These are phyloP conservation scores for Suhomyces yuchorum DNA, from an alignment of 1,139 yeast genomes.

Conservation along the genomic window DNA sequence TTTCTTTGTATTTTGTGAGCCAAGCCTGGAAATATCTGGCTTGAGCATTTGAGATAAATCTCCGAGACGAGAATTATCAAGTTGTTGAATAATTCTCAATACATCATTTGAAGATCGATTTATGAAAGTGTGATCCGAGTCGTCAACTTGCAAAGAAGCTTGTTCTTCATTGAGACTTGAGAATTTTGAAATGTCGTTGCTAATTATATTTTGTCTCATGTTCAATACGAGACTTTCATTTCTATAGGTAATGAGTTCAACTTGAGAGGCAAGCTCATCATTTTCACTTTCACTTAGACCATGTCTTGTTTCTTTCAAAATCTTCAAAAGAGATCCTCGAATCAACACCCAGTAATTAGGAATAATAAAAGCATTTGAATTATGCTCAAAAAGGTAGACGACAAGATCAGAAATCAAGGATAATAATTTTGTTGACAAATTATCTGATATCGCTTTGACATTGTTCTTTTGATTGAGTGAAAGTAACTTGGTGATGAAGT, in stretches of 20 bases:
- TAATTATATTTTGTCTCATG: slow-evolving; percentile 21
- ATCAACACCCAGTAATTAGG: slow-evolving; percentile 73
- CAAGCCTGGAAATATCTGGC: slow-evolving; percentile 21
- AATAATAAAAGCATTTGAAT: slow-evolving; percentile 73
- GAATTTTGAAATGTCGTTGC: slow-evolving; percentile 1
- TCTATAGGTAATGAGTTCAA: slow-evolving; percentile 63
- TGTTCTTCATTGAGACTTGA: neutral
- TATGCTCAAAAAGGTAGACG: slow-evolving; percentile 53
- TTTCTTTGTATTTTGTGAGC: neutral
- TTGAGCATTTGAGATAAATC: slow-evolving; percentile 32
- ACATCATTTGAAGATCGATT: slow-evolving; percentile 38
- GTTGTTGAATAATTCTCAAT: slow-evolving; percentile 33
- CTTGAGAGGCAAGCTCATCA: slow-evolving; percentile 49
- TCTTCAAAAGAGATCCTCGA: slow-evolving; percentile 44
- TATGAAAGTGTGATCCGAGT: slow-evolving; percentile 19
- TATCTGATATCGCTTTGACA: slow-evolving; percentile 9
- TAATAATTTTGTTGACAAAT: slow-evolving; percentile 27
- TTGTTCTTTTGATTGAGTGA: neutral
- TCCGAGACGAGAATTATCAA: slow-evolving; percentile 37
- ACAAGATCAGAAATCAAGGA: slow-evolving; percentile 37
- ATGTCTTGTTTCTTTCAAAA: slow-evolving; percentile 36
- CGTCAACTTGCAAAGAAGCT: slow-evolving; percentile 4
- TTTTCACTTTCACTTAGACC: slow-evolving; percentile 19
- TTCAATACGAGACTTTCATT: slow-evolving; percentile 72
- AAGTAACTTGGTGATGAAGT: slow-evolving; percentile 33